Conservation (phyloP, 2,329 filamentous ascomycete genomes). For the Sporothrix euskadiensis region DNA sequence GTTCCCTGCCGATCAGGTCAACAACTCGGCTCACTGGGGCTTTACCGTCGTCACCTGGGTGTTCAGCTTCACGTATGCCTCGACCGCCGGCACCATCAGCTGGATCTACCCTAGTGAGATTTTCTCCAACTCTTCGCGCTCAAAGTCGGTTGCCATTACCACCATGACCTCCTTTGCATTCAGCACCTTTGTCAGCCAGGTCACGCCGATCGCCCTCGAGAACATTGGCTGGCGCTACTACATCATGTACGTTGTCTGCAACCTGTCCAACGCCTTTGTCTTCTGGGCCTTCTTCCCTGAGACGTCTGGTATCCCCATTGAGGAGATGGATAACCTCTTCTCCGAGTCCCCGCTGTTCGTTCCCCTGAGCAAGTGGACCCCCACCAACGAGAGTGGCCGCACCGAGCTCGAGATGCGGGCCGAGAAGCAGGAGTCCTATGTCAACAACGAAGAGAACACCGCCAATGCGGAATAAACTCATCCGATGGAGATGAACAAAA, state of each 20-base stretch:
- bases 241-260: conserved; percentile 36
- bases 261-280: conserved; percentile 18
- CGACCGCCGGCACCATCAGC: conserved; percentile 10
- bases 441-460: neutral
- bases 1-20: conserved; percentile 1
- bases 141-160: neutral
- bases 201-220: conserved; percentile 34
- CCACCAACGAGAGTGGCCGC: neutral
- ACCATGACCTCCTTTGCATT: conserved; percentile 4
- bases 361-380: conserved; percentile 4
- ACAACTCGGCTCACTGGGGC: conserved; percentile 10
- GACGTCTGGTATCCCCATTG: conserved; percentile 18
- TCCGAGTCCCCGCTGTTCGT: neutral
- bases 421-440: neutral
- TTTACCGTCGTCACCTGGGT: conserved; percentile 9
- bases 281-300: conserved; percentile 27
- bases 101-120: conserved; percentile 11
- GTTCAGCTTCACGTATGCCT: conserved; percentile 2
- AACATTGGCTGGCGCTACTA: conserved; percentile 33
- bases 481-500: neutral
- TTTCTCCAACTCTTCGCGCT: neutral
- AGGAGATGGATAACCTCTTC: conserved; percentile 30
- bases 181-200: conserved; percentile 30
- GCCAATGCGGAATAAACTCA: neutral
- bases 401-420: conserved; percentile 2